Percentiles rank a stretch among this genome's conserved stretches.
Conservation (phyloP, 2,329 filamentous ascomycete species). For the Cladophialophora exuberans region DNA sequence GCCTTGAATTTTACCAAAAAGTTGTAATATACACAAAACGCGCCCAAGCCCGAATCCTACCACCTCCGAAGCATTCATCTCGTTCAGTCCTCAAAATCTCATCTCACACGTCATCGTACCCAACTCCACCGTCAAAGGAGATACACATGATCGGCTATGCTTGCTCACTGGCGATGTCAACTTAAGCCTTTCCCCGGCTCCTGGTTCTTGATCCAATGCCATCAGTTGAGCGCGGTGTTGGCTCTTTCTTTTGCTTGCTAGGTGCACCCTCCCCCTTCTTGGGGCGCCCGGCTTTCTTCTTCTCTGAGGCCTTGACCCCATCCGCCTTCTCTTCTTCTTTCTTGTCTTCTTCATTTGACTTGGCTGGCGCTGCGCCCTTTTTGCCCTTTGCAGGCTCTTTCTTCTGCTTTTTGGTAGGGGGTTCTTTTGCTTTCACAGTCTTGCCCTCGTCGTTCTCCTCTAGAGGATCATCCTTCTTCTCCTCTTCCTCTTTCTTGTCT, state of each 20-base stretch:
- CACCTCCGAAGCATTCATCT: neutral
- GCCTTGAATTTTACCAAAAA: neutral
- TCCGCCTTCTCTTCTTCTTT: conserved; percentile 36
- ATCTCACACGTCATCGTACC: neutral
- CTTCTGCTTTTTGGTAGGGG: conserved; percentile 27
- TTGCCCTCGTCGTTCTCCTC: conserved; percentile 46
- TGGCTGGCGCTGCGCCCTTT: conserved; percentile 33
- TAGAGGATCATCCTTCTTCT: conserved; percentile 18
- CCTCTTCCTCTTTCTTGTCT: conserved; percentile 20
- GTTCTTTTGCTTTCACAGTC: conserved; percentile 36
- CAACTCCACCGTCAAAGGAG: neutral
- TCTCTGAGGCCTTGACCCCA: conserved; percentile 11
- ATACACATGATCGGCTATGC: too few relatives aligned
- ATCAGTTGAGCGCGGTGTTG: conserved; percentile 24
- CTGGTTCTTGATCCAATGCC: conserved; percentile 28
- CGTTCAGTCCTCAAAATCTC: neutral
- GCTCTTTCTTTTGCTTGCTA: conserved; percentile 26
- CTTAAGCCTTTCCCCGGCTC: conserved; percentile 18
- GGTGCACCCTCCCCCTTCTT: conserved; percentile 47
- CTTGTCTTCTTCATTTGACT: conserved; percentile 35
- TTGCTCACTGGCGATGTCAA: too few relatives aligned
- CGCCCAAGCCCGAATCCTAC: neutral
- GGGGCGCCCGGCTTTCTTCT: conserved; percentile 34
- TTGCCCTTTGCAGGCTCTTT: conserved; percentile 21
- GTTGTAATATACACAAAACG: neutral